A percentile compares a stretch with the other conserved stretches of the same genome.
phyloP scores from a whole-genome alignment of 805 yeast species.

The Wickerhamomyces rabaulensis region DNA sequence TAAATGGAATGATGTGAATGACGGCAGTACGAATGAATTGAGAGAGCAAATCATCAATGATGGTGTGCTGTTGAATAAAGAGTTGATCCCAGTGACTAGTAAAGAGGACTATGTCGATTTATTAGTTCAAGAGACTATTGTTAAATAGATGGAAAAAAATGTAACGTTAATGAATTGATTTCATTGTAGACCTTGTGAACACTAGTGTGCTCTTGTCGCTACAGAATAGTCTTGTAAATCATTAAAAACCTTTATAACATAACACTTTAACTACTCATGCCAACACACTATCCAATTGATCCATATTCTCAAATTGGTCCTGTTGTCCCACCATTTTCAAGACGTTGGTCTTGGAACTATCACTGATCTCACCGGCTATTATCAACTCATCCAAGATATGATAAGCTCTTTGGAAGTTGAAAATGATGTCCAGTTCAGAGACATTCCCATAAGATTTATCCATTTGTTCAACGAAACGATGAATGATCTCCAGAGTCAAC shows the following conservation, averaged over 20 bases:
- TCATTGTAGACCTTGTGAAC: neutral
- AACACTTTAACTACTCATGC: slow-evolving; percentile 23
- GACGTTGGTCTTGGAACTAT: slow-evolving; percentile 75
- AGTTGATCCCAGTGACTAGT: slow-evolving; percentile 21
- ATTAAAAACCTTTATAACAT: neutral
- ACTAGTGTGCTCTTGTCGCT: too few relatives aligned
- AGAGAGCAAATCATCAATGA: slow-evolving; percentile 21
- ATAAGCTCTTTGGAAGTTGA: slow-evolving; percentile 92
- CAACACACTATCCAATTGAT: slow-evolving; percentile 44
- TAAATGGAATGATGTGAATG: slow-evolving; percentile 40
- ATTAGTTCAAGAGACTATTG: slow-evolving; percentile 23
- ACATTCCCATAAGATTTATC: slow-evolving; percentile 94
- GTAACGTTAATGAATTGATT: neutral
- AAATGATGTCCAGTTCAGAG: slow-evolving; percentile 93
- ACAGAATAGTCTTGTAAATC: neutral
- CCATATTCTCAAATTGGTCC: slow-evolving; percentile 81
- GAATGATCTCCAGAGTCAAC: slow-evolving; percentile 78
- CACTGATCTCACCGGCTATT: slow-evolving; percentile 84
- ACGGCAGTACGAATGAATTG: slow-evolving; percentile 24
- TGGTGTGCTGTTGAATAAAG: slow-evolving; percentile 14
- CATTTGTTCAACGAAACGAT: slow-evolving; percentile 94
- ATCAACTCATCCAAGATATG: slow-evolving; percentile 86
- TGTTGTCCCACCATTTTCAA: slow-evolving; percentile 73
- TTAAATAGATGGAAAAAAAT: neutral
- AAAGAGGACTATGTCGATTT: slow-evolving; percentile 29